Percentiles rank a stretch among this genome's conserved stretches.
phyloP scores from a whole-genome alignment of 2,329 filamentous ascomycete species.

The Trichoderma oligosporum region DNA sequence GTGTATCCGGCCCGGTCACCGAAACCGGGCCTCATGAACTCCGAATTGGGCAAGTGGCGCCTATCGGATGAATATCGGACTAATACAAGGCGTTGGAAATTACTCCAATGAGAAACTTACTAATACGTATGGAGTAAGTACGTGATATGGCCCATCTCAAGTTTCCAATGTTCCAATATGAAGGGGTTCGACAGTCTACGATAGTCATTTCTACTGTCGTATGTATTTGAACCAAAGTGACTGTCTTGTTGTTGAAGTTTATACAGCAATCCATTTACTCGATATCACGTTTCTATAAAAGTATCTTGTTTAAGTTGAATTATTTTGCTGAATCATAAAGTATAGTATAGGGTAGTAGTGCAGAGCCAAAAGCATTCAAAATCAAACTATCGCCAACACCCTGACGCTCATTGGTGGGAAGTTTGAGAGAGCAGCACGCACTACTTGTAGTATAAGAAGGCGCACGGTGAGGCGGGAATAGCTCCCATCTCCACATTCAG shows the following conservation, averaged over 20 bases:
- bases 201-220: too few species aligned
- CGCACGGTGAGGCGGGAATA: background rate
- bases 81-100: background rate
- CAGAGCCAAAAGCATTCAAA: background rate
- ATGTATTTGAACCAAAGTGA: too few species aligned
- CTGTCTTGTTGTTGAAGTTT: too few species aligned
- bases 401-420: slow-evolving; percentile 13
- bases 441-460: too few species aligned
- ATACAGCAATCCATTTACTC: too few species aligned
- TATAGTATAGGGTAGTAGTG: background rate
- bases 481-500: slow-evolving; percentile 2
- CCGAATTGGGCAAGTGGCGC: background rate
- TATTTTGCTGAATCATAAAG: background rate
- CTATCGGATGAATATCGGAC: slow-evolving; percentile 1
- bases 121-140: background rate
- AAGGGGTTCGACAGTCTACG: too few species aligned
- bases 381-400: slow-evolving; percentile 1
- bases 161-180: too few species aligned
- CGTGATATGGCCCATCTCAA: background rate
- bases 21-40: background rate
- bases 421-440: too few species aligned
- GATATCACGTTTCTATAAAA: too few species aligned
- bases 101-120: background rate
- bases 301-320: too few species aligned
- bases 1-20: too few species aligned